A percentile compares a stretch with the other conserved stretches of the same genome.
Evolutionary conservation across 176 grass and related monocot genomes (phyloP).

Genomic region (Oryza nivara): DNA sequence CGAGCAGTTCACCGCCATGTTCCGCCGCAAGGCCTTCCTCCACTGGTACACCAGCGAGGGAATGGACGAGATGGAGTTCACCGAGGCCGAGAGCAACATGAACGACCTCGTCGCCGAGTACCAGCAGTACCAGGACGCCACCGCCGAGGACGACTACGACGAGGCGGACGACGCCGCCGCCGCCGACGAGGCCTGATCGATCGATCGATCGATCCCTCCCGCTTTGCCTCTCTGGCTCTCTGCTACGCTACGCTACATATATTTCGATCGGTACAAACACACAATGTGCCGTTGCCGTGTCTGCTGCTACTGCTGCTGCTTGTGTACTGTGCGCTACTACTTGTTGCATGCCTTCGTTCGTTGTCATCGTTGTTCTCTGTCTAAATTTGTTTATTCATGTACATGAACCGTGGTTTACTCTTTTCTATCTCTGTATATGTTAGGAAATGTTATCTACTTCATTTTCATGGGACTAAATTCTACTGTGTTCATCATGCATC

Average conservation of each 20-base stretch:
- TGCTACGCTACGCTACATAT: background rate
- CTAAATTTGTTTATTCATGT: constrained; percentile 17
- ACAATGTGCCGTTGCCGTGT: background rate
- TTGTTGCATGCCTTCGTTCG: background rate
- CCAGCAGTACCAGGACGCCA: constrained; percentile 98
- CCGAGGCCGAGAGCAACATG: constrained; percentile 99
- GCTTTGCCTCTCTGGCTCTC: background rate
- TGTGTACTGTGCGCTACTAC: background rate
- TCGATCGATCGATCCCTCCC: constrained; percentile 15
- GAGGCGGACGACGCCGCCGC: constrained; percentile 46
- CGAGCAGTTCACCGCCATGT: constrained; percentile 95
- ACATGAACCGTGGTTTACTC: background rate
- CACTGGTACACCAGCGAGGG: constrained; percentile 86
- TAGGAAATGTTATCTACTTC: constrained; percentile 25
- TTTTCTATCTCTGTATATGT: constrained; percentile 27
- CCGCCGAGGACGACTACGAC: constrained; percentile 56
- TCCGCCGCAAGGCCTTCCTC: constrained; percentile 86
- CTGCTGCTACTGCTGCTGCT: background rate
- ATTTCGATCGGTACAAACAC: background rate
- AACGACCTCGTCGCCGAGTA: constrained; percentile 95
- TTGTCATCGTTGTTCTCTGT: constrained; percentile 3
- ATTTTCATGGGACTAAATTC: background rate
- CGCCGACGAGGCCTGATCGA: constrained; percentile 34
- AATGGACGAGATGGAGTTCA: constrained; percentile 98
- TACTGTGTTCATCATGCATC: background rate